Base-by-base conservation (phyloP, 768 basidiomycete genomes). In the Roridomyces roridus region DNA sequence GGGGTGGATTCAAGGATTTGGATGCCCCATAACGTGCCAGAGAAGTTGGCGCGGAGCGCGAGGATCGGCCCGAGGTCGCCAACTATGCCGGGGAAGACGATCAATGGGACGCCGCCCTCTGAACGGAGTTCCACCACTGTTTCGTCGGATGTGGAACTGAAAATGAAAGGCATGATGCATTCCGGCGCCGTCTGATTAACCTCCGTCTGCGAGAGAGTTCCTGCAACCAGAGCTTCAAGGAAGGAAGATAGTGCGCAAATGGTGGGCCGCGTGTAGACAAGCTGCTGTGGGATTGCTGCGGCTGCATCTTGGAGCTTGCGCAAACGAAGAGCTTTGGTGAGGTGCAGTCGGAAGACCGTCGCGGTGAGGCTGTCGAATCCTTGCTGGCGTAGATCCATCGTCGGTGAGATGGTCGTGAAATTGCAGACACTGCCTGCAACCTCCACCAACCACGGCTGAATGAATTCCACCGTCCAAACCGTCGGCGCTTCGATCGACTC, bases 201-300 rank as follows among this genome's bases (percentile, higher is more conserved):
- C n/a, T n/a, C n/a, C n/a, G n/a, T n/a, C n/a, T n/a, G n/a, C n/a
- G n/a, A n/a, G n/a, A n/a, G n/a, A n/a, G n/a, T n/a, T n/a, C n/a
- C n/a, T n/a, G n/a, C n/a, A n/a, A n/a, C n/a, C n/a, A n/a, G n/a
- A n/a, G n/a, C n/a, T n/a, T n/a, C 51, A 49, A 72, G 64, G n/a
- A n/a, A n/a, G n/a, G n/a, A n/a, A n/a, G n/a, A n/a, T n/a, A n/a
- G n/a, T n/a, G n/a, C n/a, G n/a, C 51, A 68, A 35, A 77, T 60
- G 0, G 70, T 68, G 2, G 80, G 81, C 48, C 77, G 70, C 34
- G 75, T 65, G 57, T 81, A 85, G 20, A 84, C 66, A 12, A 79
- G 57, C 42, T 78, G 80, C 50, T 72, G 72, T 4, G 50, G 26
- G 11, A 78, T 42, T 1, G 24, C 59, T 14, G 57, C 36, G 0